Base-by-base conservation (phyloP, 1,284 basidiomycete species). In the Heterobasidion irregulare region DNA sequence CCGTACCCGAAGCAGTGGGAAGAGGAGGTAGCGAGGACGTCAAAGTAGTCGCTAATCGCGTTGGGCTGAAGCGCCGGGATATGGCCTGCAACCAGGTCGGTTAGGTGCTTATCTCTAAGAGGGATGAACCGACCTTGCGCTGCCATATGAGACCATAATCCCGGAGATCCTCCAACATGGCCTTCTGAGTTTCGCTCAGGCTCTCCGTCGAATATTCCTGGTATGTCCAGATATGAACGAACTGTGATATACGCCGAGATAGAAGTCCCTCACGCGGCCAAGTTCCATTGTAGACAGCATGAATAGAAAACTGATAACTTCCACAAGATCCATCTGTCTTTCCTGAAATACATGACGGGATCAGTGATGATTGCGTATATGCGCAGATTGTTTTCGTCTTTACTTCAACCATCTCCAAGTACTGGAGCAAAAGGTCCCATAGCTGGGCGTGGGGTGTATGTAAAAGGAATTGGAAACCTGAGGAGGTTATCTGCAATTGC, bases 401-500 rank as follows among this genome's bases (percentile, higher is more conserved):
- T 65, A 92, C 91, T 74, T 91, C 87, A 19, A 86, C 83, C 74
- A 91, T 82, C 60, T 83, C 78, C 52, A 95, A 72, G 69, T 98
- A 99, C 63, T 94, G 92, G 46, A 98, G 78, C 54, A 99, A 74
- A 45, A 99, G 76, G 66, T 94, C 91, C 97, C 97, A 99, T n/a
- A 99, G 74, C 68, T 99, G 97, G 16, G 89, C 91, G 66, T 98
- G 93, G n/a, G 97, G 89, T 47, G 96, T 89, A 67, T 98, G 90
- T 19, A 99, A 79, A 53, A 99, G 79, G 68, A 99, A 99, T 66
- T 98, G 96, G 68, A 99, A 99, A 9, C 97, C 97, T 46, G 86
- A 79, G 10, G 94, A 97, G 10, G 95, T 98, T 69, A 99, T 99
- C 61, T 87, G 86, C 55, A 85, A 74, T 67, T 76, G 63, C 63